phyloP scores from a whole-genome alignment of 208 protist genomes.

The Acanthamoeba lenticulata region DNA sequence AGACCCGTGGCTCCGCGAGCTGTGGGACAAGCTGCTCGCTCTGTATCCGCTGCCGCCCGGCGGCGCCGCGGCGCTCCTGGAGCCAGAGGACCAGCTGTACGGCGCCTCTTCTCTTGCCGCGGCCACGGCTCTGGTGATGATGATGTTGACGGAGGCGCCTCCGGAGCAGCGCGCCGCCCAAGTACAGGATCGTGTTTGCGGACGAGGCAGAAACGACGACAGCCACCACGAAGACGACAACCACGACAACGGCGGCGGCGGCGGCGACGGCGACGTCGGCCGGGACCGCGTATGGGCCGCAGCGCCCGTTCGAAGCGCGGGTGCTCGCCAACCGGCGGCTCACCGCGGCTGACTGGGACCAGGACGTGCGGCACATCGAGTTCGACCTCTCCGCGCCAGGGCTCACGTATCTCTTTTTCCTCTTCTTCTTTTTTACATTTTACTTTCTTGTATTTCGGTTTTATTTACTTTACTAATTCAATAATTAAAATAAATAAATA shows the following conservation, averaged over 20 bases:
- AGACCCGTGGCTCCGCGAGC: conserved; percentile 73
- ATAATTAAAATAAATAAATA: background rate
- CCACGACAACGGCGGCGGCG: background rate
- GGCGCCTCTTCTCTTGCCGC: background rate
- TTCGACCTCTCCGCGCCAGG: conserved; percentile 71
- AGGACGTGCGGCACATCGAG: conserved; percentile 85
- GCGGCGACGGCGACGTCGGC: background rate
- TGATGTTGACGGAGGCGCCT: too few species aligned
- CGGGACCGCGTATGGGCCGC: background rate
- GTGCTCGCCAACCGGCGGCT: conserved; percentile 71
- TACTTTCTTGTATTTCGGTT: too few species aligned
- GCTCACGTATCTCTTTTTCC: background rate
- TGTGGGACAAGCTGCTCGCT: conserved; percentile 72
- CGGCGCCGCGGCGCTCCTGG: background rate
- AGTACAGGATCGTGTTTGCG: background rate
- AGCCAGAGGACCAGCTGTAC: background rate
- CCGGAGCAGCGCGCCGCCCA: background rate
- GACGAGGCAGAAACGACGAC: background rate
- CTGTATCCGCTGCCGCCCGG: background rate
- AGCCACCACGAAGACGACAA: too few species aligned
- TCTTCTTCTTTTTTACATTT: background rate
- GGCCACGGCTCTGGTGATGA: too few species aligned
- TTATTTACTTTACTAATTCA: too few species aligned
- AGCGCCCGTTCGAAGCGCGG: background rate
- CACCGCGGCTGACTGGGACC: conserved; percentile 75